Evolutionary conservation across 805 yeast species (phyloP).

Genomic region (Isabelozyma gotoi): DNA sequence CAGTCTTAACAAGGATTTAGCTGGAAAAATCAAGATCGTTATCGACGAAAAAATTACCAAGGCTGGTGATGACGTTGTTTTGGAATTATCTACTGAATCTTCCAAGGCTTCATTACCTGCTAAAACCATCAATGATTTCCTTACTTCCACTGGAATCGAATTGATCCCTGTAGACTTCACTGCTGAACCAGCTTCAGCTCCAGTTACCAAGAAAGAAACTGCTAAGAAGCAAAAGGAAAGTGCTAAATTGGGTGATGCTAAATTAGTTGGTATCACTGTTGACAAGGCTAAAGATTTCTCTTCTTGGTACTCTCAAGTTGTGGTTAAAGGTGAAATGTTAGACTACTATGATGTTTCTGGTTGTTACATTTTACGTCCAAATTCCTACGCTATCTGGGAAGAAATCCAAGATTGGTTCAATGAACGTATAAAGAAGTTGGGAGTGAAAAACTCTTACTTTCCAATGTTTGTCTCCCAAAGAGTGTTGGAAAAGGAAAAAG

Average conservation of each 20-base stretch:
- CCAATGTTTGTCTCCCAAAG: conserved; percentile 96
- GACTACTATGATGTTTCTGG: conserved; percentile 99
- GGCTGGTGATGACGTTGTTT: conserved; percentile 32
- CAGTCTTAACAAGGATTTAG: conserved; percentile 40
- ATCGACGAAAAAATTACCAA: conserved; percentile 52
- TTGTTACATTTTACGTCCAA: conserved; percentile 96
- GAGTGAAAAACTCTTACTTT: conserved; percentile 94
- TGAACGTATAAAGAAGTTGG: conserved; percentile 73
- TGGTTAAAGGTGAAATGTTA: conserved; percentile 96
- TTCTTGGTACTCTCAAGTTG: conserved; percentile 95
- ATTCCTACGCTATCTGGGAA: conserved; percentile 95
- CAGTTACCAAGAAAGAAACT: conserved; percentile 25
- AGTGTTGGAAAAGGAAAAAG: conserved; percentile 96
- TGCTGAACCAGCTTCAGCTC: conserved; percentile 37
- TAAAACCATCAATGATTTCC: conserved; percentile 43
- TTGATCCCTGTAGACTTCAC: conserved; percentile 54
- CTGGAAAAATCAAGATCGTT: conserved; percentile 59
- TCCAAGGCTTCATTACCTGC: conserved; percentile 54
- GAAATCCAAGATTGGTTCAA: conserved; percentile 86
- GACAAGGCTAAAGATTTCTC: conserved; percentile 92
- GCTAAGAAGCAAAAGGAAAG: conserved; percentile 38
- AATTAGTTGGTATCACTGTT: conserved; percentile 92
- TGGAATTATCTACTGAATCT: conserved; percentile 51
- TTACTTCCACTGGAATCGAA: conserved; percentile 51
- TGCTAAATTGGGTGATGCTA: conserved; percentile 77